Evolutionary conservation across 2,329 filamentous ascomycete genomes (phyloP).

Genomic region (Botrytis hyacinthi): DNA sequence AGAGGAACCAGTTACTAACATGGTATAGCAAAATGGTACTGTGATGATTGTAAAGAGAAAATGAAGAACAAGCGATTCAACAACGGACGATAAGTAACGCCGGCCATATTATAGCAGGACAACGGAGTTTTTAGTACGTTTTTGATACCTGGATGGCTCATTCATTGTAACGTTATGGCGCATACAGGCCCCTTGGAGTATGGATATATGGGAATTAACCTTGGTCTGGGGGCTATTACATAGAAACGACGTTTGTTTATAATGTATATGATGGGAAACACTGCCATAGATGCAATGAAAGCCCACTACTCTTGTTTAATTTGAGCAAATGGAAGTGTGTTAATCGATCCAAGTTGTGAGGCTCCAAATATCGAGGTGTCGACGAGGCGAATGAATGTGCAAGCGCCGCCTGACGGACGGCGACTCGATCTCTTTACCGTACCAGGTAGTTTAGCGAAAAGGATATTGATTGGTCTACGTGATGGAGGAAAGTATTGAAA

Average conservation of each 20-base stretch:
- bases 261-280: constrained; percentile 9
- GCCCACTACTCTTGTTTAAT: not conserved
- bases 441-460: not conserved
- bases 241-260: constrained; percentile 12
- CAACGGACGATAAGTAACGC: constrained; percentile 28
- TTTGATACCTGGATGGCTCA: constrained; percentile 19
- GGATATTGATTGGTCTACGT: constrained; percentile 1
- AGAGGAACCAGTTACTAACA: not conserved
- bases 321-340: not conserved
- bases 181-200: constrained; percentile 15
- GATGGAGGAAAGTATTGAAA: not conserved
- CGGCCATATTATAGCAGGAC: constrained; percentile 9
- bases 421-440: not conserved
- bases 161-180: constrained; percentile 2
- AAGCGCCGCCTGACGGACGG: not conserved
- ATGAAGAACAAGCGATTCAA: constrained; percentile 33
- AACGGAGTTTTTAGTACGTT: constrained; percentile 18
- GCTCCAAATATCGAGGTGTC: not conserved
- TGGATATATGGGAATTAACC: constrained; percentile 5
- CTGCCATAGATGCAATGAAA: not conserved
- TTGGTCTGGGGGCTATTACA: not conserved
- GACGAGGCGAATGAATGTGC: not conserved
- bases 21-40: constrained; percentile 38
- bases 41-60: constrained; percentile 38
- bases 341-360: not conserved